phyloP scores from a whole-genome alignment of 768 basidiomycete species.

The Suillus decipiens region DNA sequence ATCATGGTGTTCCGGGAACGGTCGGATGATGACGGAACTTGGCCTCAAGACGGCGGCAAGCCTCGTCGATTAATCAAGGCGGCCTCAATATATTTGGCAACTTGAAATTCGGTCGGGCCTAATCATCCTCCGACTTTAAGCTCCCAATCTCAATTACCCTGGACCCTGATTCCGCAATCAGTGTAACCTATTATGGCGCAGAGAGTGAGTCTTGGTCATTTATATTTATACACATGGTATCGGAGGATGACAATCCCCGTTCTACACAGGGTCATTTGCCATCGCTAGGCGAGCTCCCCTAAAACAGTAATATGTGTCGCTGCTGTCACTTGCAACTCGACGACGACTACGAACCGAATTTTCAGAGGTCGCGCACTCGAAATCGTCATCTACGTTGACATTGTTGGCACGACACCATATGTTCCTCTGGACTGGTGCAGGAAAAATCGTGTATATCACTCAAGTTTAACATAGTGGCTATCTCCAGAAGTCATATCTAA shows the following conservation, averaged over 20 bases:
- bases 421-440: neutral
- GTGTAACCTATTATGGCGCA: slow-evolving; percentile 2
- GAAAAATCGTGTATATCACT: neutral
- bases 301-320: neutral
- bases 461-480: neutral
- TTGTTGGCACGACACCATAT: neutral
- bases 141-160: neutral
- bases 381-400: neutral
- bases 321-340: neutral
- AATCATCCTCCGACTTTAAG: slow-evolving; percentile 8
- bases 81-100: no score
- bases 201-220: neutral
- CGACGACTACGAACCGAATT: neutral
- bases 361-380: neutral
- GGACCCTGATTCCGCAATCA: neutral
- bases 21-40: slow-evolving; percentile 1
- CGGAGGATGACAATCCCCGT: slow-evolving; percentile 8
- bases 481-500: neutral
- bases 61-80: neutral
- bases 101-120: slow-evolving; percentile 8
- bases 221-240: neutral
- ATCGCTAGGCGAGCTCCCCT: neutral
- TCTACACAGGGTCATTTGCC: neutral
- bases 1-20: no score
- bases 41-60: neutral